Evolutionary conservation across 345 rosid genomes (phyloP), one percentile per base, ranked within the genome.

Genomic region (Anacardium occidentale): DNA sequence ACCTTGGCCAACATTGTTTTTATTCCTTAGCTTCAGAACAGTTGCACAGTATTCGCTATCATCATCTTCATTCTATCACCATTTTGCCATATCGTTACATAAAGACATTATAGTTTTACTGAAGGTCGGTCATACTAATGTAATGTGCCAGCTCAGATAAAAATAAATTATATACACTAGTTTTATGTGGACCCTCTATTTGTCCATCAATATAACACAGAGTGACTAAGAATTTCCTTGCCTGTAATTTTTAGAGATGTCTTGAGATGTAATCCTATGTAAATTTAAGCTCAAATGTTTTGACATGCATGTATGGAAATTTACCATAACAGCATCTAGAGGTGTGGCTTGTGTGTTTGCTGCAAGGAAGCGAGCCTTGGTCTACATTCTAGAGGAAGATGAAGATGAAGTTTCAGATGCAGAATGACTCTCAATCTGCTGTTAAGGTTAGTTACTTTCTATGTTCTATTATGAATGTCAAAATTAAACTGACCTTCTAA

Each of bases 271-370:
- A 29, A 1, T 29, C 32, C 32, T 29, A 1, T 29, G 14, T 18
- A 59, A 6, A 6, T 20, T 58, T 2, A 11, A 26, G 44, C 5
- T 20, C 58, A 21, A 32, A 22, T 55, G 5, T 13, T 44, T 52
- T 42, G 56, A 34, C 18, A 1, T 1, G 5, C 20, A 45, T 56
- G 17, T 18, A 3, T 56, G 56, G 18, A 20, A 37, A 10, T 45
- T 40, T 65, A 65, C 25, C 64, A 10, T 64, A 4, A 80, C 89
- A 87, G 98, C 88, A 64, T 80, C 93, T 11, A 85, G 93, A 77
- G 97, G 95, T 1, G 88, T 88, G 18, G 86, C 95, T 68, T 93
- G 95, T 60, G 85, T 82, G 26, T 93, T 88, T 47, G 91, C 85
- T 73, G 84, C 87, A 20, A 86, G 85, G 80, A 91, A 87, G 81